Conservation (phyloP, 2,329 filamentous ascomycete species). For the Alternaria angustiovoidea region DNA sequence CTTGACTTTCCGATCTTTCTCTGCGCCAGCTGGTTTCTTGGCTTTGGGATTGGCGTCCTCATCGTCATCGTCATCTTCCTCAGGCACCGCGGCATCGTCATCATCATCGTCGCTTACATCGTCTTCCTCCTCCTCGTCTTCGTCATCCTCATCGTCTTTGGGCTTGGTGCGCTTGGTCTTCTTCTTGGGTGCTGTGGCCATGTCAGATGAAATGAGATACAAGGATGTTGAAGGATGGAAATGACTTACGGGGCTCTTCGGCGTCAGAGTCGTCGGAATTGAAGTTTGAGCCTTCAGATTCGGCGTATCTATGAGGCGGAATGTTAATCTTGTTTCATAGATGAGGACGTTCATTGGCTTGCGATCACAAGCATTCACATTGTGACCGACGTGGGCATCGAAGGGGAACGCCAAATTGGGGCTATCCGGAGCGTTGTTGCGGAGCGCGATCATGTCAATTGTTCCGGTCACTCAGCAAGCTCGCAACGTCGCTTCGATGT, state of each 20-base stretch:
- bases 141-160: conserved; percentile 42
- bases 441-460: not conserved
- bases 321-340: conserved; percentile 27
- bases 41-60: conserved; percentile 47
- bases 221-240: not conserved
- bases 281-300: conserved; percentile 49
- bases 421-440: not conserved
- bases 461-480: conserved; percentile 19
- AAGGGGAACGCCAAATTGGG: not conserved
- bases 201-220: conserved; percentile 1
- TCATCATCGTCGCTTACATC: conserved; percentile 17
- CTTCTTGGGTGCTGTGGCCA: conserved; percentile 44
- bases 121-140: conserved; percentile 43
- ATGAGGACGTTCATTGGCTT: not conserved
- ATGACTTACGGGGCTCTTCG: conserved; percentile 46
- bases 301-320: conserved; percentile 42
- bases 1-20: conserved; percentile 47
- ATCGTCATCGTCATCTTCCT: conserved; percentile 43
- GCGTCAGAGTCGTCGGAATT: conserved; percentile 49
- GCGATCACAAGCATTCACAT: not conserved
- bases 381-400: not conserved
- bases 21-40: conserved; percentile 47
- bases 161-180: conserved; percentile 44
- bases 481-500: conserved; percentile 16
- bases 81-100: conserved; percentile 14